Conservation (phyloP, 495 filamentous ascomycete species). For the Aspergillus diversus region DNA sequence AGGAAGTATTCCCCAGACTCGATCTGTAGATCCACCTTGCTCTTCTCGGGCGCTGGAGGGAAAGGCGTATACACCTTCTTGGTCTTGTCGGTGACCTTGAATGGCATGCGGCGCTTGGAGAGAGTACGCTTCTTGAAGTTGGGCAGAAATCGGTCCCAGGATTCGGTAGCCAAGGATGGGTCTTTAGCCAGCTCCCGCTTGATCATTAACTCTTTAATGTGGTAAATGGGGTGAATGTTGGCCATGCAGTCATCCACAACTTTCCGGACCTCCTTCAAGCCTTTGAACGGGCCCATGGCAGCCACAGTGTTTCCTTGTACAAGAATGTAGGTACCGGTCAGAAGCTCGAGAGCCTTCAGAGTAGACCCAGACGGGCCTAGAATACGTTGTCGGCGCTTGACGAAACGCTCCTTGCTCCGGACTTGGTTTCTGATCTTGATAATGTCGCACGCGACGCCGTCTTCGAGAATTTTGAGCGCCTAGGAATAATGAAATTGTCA, state of each 20-base stretch:
- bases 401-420: constrained; percentile 93
- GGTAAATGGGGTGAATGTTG: constrained; percentile 90
- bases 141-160: constrained; percentile 94
- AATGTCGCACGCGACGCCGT: constrained; percentile 86
- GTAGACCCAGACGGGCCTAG: constrained; percentile 83
- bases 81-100: constrained; percentile 87
- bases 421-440: constrained; percentile 93
- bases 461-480: constrained; percentile 91
- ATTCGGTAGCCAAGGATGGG: constrained; percentile 81
- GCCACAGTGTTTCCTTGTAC: constrained; percentile 97
- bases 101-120: constrained; percentile 78
- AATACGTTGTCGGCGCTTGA: constrained; percentile 92
- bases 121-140: constrained; percentile 97
- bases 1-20: constrained; percentile 98
- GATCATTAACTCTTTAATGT: constrained; percentile 99
- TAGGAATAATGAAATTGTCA: constrained; percentile 23
- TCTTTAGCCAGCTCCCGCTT: constrained; percentile 97
- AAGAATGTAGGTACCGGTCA: constrained; percentile 90
- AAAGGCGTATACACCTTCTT: constrained; percentile 93
- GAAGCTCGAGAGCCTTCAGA: constrained; percentile 92
- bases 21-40: constrained; percentile 97
- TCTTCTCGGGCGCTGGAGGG: constrained; percentile 78
- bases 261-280: constrained; percentile 87
- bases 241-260: constrained; percentile 96
- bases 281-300: constrained; percentile 89